A percentile compares a stretch with the other conserved stretches of the same genome.
Conservation (phyloP, 192 early-diverging fungal species). For the Coemansia sp. region DNA sequence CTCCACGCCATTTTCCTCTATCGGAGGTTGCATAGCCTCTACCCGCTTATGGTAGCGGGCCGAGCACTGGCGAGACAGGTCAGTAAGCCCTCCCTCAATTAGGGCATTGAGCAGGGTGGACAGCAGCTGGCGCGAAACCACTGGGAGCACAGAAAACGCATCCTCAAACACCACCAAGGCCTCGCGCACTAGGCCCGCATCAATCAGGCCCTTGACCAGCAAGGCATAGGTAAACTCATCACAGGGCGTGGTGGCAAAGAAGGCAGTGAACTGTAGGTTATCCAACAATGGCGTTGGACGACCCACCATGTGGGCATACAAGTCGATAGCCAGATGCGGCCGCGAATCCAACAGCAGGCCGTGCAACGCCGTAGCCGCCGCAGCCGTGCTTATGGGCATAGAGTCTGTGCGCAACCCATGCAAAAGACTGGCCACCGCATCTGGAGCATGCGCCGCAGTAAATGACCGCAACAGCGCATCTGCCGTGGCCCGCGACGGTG, state of each 20-base stretch:
- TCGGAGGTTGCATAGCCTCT: slow-evolving; percentile 9
- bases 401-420: slow-evolving; percentile 1
- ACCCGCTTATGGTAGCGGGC: slow-evolving; percentile 28
- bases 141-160: slow-evolving; percentile 21
- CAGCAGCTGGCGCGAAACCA: slow-evolving; percentile 28
- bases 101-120: slow-evolving; percentile 19
- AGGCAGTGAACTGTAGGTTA: slow-evolving; percentile 3
- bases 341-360: slow-evolving; percentile 9
- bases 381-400: no score
- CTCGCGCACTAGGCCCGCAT: slow-evolving; percentile 8
- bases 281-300: slow-evolving; percentile 22
- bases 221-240: slow-evolving; percentile 25
- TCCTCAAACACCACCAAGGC: slow-evolving; percentile 40
- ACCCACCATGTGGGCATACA: slow-evolving; percentile 30
- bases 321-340: slow-evolving; percentile 9
- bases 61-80: slow-evolving; percentile 20
- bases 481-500: slow-evolving; percentile 28
- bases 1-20: background rate
- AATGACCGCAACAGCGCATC: slow-evolving; percentile 22
- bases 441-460: no score
- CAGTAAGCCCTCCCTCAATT: slow-evolving; percentile 12
- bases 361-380: no score
- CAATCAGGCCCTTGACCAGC: slow-evolving; percentile 19
- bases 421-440: slow-evolving; percentile 9
- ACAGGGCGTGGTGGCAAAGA: slow-evolving; percentile 3